A percentile compares a stretch with the other conserved stretches of the same genome.
These are phyloP conservation scores for Erodium texanum DNA, from an alignment of 441 rosid species.

Conservation along the genomic window DNA sequence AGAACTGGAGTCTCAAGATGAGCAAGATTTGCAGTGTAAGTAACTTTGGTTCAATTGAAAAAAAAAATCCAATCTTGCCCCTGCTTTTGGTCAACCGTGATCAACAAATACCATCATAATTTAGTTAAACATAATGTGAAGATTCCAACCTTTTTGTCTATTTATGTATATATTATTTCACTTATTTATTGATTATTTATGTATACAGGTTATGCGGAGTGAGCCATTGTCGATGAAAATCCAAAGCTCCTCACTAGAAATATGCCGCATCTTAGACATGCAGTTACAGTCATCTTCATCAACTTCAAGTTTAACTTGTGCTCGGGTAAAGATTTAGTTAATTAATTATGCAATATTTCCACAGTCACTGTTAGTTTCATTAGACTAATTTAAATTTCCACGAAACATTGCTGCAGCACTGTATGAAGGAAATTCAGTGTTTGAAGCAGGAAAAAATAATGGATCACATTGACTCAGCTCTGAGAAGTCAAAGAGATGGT, in stretches of 20 bases:
- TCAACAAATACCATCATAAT: background rate
- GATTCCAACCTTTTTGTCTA: background rate
- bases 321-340: conserved; percentile 41
- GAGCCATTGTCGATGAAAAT: conserved; percentile 47
- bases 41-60: no score
- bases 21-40: conserved; percentile 77
- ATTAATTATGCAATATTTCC: no score
- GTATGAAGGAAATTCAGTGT: conserved; percentile 50
- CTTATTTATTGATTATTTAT: background rate
- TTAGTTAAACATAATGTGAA: background rate
- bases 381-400: conserved; percentile 31
- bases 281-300: conserved; percentile 39
- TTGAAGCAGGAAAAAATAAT: conserved; percentile 40
- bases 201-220: conserved; percentile 48
- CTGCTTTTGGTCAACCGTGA: background rate
- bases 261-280: conserved; percentile 39
- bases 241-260: conserved; percentile 49
- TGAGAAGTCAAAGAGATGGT: conserved; percentile 41
- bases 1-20: conserved; percentile 55
- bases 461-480: conserved; percentile 40
- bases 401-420: conserved; percentile 34
- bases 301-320: conserved; percentile 35
- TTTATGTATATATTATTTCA: background rate
- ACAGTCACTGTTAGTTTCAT: background rate
- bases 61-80: no score